phyloP scores from a whole-genome alignment of 2,329 filamentous ascomycete genomes.

The Colletotrichum sp. region DNA sequence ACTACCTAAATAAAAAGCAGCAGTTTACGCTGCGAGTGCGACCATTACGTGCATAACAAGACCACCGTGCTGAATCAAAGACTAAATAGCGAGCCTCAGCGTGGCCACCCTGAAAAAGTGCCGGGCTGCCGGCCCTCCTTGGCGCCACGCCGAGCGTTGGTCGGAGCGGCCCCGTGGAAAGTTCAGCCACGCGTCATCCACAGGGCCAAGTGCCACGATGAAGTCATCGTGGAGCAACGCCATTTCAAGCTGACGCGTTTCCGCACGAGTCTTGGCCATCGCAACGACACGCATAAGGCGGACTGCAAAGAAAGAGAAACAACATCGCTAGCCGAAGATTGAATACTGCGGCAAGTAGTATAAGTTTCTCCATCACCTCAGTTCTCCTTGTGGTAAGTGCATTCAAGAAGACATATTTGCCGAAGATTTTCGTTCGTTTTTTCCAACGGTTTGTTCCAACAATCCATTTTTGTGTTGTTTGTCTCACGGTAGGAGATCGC shows the following conservation, averaged over 20 bases:
- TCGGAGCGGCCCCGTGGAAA: not conserved
- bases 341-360: not conserved
- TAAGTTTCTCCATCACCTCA: not conserved
- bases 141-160: conserved; percentile 2
- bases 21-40: not conserved
- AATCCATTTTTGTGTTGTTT: not conserved
- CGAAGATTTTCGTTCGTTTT: not conserved
- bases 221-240: conserved; percentile 7
- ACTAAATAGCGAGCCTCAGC: not conserved
- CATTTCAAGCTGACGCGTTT: conserved; percentile 5
- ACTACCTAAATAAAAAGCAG: not conserved
- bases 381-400: not conserved
- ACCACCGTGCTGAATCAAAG: not conserved
- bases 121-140: conserved; percentile 12
- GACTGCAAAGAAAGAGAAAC: not conserved
- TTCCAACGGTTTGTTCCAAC: not conserved
- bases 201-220: conserved; percentile 8
- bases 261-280: not conserved
- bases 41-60: not conserved
- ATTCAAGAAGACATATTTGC: not conserved
- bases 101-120: not conserved
- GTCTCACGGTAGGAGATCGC: not conserved
- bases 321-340: not conserved
- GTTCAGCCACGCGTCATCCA: conserved; percentile 4
- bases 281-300: not conserved